These are phyloP conservation scores for Colletotrichum cordylinicola DNA, from an alignment of 2,329 filamentous ascomycete species.

Conservation along the genomic window DNA sequence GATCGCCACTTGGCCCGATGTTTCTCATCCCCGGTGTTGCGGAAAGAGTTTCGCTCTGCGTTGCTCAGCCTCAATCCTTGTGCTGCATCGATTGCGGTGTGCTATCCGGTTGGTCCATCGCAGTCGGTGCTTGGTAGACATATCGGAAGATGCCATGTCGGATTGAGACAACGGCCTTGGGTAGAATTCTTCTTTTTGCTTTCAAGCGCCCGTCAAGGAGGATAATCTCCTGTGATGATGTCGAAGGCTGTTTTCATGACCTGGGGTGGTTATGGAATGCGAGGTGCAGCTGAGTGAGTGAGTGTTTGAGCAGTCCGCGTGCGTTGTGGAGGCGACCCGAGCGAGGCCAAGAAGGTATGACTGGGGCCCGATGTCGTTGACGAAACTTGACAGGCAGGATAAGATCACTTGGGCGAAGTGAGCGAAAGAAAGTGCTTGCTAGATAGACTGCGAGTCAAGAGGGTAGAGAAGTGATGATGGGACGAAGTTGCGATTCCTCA, in stretches of 20 bases:
- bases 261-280: background rate
- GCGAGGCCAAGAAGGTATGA: background rate
- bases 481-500: background rate
- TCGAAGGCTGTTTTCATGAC: background rate
- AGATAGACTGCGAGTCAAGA: background rate
- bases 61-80: slow-evolving; percentile 17
- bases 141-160: background rate
- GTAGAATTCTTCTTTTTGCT: background rate
- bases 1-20: slow-evolving; percentile 9
- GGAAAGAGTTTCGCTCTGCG: slow-evolving; percentile 13
- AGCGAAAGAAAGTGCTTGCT: background rate
- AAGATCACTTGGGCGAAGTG: background rate
- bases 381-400: slow-evolving; percentile 17
- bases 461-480: background rate
- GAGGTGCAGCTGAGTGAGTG: background rate
- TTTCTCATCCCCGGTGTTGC: background rate
- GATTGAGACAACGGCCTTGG: background rate
- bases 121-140: background rate
- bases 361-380: slow-evolving; percentile 9
- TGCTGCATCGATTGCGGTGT: background rate
- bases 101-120: background rate
- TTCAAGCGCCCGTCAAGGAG: background rate
- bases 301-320: background rate
- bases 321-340: background rate
- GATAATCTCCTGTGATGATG: background rate